Base-by-base conservation (phyloP, 768 basidiomycete genomes). In the Termitomyces eurrhizus region DNA sequence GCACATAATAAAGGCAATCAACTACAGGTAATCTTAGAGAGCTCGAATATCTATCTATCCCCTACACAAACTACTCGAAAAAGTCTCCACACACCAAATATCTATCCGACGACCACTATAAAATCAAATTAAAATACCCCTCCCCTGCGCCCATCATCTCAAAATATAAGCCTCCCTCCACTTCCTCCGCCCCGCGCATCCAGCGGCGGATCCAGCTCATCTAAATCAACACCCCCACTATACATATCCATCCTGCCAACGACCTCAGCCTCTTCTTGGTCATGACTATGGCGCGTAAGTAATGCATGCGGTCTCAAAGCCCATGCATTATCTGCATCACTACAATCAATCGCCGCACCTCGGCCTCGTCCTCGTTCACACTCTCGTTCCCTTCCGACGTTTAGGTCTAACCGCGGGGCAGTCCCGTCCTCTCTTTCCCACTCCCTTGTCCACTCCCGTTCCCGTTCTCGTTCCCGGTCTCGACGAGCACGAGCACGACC, bases 201-300 rank as follows among this genome's bases (percentile, higher is more conserved):
- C 5, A 24, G 21, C 2, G 45, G 45, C 12, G 42, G 33, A 45
- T 45, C 42, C 11, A 45, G 14, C 1, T 32, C 32, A 8, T 57
- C 46, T 33, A 57, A 12, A 36, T 60, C 53, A 13, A 35, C 51
- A 18, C 48, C 42, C 39, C 53, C 64, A 18, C 52, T 56, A 56
- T 66, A 64, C 21, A 67, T 49, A 32, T 67, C 66, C 65, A 67
- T 57, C 52, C 63, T 37, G 16, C 67, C 67, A 42, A 67, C 64
- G 5, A 67, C 55, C 63, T 67, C 67, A 37, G 64, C 59, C 11
- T 66, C 57, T 58, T 67, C 67, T n/a, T 67, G 63, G 41, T 42
- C 41, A 18, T 32, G 63, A 65, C 61, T 57, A 41, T 62, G 62
- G 13, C 65, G 45, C 1, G 58, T 45, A n/a, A 59, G 51, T 33